Base-by-base conservation (phyloP, 805 yeast genomes). In the Pichia sporocuriosa region DNA sequence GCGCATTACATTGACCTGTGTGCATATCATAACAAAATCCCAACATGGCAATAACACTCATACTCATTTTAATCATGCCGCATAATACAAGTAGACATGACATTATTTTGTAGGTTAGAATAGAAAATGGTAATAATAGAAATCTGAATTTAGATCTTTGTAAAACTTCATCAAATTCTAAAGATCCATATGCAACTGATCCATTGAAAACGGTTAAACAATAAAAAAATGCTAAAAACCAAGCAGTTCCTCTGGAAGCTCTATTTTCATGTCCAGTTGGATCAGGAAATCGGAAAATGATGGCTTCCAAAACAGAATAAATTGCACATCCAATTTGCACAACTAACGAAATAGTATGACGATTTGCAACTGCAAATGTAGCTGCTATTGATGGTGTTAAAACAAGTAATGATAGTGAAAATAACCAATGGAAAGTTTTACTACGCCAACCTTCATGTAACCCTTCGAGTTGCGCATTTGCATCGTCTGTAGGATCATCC, bases 1-100 rank as follows among this genome's bases (percentile, higher is more conserved):
- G 97, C 0, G 97, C 97, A 31, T 88, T 75, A 61, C 97, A 90
- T 63, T 90, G 97, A 20, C 97, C 97, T 0, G 94, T 79, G 54
- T 85, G 93, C 27, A 61, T 69, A 5, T 73, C 84, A 52, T 86
- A 79, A 63, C 97, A 90, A 61, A 88, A 90, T 2, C 96, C 96
- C 49, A 86, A 75, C 48, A 88, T 57, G 1, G 95, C 83, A 34
- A 85, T 81, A 6, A 90, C 86, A 0, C 95, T 90, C 65, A 90
- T 64, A 39, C 88, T 79, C 25, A 76, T 73, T 49, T 85, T 79
- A 9, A 88, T 81, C 84, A 94, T 86, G 8, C 94, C 93, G 7
- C 77, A 68, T 11, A 79, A 43, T 0, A 70, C 73, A 4, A 66
- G 53, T 16, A 73, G 23, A 8, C 76, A 58, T 4, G 85, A 70